phyloP scores from a whole-genome alignment of 352 stramenopile species.

The Thraustochytrium sp. region DNA sequence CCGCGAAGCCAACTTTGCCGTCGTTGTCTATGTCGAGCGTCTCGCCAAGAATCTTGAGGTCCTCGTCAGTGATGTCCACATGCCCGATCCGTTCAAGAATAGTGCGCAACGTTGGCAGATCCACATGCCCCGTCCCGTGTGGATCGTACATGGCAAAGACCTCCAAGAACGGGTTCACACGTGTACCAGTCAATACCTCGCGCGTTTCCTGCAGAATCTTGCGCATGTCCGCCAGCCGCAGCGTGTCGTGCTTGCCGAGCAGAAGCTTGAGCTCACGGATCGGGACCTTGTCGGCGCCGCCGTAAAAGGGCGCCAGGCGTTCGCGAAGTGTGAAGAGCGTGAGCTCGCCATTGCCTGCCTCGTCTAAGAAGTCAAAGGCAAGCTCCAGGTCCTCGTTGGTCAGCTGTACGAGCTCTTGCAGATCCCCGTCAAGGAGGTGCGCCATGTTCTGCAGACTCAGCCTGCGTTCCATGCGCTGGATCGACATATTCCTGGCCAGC shows the following conservation, averaged over 20 bases:
- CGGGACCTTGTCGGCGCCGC: neutral
- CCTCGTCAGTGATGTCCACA: neutral
- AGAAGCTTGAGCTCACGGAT: constrained; percentile 19
- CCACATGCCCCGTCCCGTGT: neutral
- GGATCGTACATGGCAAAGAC: neutral
- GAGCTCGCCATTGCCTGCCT: neutral
- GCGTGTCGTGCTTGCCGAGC: neutral
- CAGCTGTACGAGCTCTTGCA: neutral
- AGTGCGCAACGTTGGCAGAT: neutral
- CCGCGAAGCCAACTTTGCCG: constrained; percentile 1
- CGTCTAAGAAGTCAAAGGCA: constrained; percentile 37
- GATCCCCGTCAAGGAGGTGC: neutral
- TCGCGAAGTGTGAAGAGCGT: neutral
- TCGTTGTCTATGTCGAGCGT: neutral
- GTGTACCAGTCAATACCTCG: neutral
- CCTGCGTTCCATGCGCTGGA: no score
- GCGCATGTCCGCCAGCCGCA: neutral
- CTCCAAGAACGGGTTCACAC: neutral
- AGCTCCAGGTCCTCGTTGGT: neutral
- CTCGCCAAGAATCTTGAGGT: constrained; percentile 5
- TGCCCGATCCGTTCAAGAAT: neutral
- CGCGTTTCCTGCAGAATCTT: neutral
- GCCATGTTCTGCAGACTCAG: no score
- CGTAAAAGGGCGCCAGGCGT: neutral
- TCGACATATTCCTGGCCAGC: no score